Base-by-base conservation (phyloP, 306 rosid genomes). In the Citrullus colocynthis region DNA sequence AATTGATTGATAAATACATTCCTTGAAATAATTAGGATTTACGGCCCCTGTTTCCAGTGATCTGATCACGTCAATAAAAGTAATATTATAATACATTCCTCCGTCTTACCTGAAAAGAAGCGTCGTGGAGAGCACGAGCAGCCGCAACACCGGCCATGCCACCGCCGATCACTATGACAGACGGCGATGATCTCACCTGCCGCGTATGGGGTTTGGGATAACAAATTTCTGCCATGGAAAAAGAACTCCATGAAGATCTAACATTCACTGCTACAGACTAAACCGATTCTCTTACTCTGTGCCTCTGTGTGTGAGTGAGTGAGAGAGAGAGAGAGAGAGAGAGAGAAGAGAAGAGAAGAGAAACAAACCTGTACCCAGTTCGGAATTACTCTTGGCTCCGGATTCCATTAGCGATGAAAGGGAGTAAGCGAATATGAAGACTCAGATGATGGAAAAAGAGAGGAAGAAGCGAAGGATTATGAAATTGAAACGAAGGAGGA, bases 91-190 rank as follows among this genome's bases (percentile, higher is more conserved):
- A 61, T 16, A 3, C 42, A 61, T 30, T 61, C 67, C 32, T 61
- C 67, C 39, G 41, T 59, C 36, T 80, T 4, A 90, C 95, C 92
- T 93, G 82, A 79, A 89, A 84, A 56, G 98, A 93, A 30, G 96
- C 91, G 36, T 93, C 96, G 36, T 86, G 80, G 55, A 91, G 98
- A 83, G 78, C 54, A 21, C 93, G 95, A 13, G 96, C 96, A 61
- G 95, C 98, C 78, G 95, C 89, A 81, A 89, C 28, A 24, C 98
- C 96, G 36, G 96, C 90, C 56, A 93, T 93, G n/a, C 98, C 98
- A 75, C 95, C 93, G 54, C 96, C 98, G 61, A 93, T 84, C 30
- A 93, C 96, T 74, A 93, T 88, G 79, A 91, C 96, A 7, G 96
- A 93, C 36, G 98, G 88, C 45, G 98, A 90, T 18, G 75, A 30